A percentile compares a stretch with the other conserved stretches of the same genome.
Conservation (phyloP, 2,329 filamentous ascomycete species). For the Xylaria hypoxylon region DNA sequence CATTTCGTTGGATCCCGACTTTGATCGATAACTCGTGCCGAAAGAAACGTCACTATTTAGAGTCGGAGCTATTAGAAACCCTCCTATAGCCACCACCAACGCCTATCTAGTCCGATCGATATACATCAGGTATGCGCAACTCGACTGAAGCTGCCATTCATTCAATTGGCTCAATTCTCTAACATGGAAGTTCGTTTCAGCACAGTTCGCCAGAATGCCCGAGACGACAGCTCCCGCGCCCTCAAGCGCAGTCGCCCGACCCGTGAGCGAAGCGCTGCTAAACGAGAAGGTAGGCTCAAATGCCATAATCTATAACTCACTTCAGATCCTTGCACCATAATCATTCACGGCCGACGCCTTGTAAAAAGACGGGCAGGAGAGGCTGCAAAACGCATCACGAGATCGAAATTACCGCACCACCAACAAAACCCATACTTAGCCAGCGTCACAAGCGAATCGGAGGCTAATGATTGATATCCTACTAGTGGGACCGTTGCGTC, state of each 20-base stretch:
- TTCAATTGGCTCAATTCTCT: conserved; percentile 38
- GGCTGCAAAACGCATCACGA: conserved; percentile 5
- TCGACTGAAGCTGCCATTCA: conserved; percentile 7
- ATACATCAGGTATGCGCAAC: conserved; percentile 34
- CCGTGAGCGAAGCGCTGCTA: conserved; percentile 96
- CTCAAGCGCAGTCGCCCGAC: conserved; percentile 77
- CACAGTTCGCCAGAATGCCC: conserved; percentile 59
- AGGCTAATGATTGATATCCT: conserved; percentile 29
- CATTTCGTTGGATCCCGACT: conserved; percentile 36
- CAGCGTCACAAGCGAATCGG: neutral
- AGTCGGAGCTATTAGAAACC: conserved; percentile 14
- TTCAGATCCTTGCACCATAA: neutral
- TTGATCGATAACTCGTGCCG: conserved; percentile 26
- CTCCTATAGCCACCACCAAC: conserved; percentile 38
- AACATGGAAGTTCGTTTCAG: conserved; percentile 28
- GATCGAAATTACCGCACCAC: conserved; percentile 37
- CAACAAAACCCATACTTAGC: neutral
- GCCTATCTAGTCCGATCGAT: neutral
- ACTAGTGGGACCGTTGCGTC: conserved; percentile 96
- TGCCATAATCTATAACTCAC: conserved; percentile 16
- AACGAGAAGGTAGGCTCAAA: conserved; percentile 89
- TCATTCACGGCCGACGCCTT: conserved; percentile 37
- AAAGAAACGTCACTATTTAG: conserved; percentile 32
- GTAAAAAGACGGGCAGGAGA: conserved; percentile 1
- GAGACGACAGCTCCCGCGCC: conserved; percentile 66